Evolutionary conservation across 2,329 filamentous ascomycete species (phyloP).

Genomic region (Dryadomyces sulphureus): DNA sequence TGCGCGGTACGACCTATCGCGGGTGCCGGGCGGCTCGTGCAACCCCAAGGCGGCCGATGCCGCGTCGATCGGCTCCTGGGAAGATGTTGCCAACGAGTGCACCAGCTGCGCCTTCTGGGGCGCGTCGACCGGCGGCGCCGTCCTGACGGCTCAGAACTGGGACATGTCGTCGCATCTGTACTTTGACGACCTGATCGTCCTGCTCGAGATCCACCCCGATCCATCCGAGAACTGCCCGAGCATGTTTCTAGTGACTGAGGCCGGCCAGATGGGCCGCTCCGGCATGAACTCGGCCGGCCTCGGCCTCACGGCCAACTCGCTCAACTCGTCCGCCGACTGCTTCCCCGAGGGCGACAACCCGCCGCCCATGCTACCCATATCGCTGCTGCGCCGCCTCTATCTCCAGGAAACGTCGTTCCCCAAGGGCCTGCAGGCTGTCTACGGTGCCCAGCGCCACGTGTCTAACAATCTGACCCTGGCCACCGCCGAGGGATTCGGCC

Average conservation of each 20-base stretch:
- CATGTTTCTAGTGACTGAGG: constrained; percentile 16
- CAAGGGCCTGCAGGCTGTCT: constrained; percentile 7
- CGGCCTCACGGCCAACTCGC: constrained; percentile 15
- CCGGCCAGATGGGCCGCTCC: constrained; percentile 14
- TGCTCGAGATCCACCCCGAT: constrained; percentile 14
- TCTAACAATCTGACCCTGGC: constrained; percentile 15
- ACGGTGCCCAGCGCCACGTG: constrained; percentile 12
- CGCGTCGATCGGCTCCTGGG: neutral
- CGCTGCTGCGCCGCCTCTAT: constrained; percentile 12
- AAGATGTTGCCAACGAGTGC: constrained; percentile 7
- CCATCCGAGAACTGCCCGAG: constrained; percentile 9
- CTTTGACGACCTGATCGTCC: constrained; percentile 13
- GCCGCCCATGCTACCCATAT: constrained; percentile 12
- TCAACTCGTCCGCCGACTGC: constrained; percentile 14
- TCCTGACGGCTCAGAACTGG: constrained; percentile 10
- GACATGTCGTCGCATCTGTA: constrained; percentile 11
- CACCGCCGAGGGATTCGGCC: constrained; percentile 10
- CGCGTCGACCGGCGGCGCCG: constrained; percentile 4
- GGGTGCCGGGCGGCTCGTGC: neutral
- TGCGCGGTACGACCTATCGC: constrained; percentile 13
- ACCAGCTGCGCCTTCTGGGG: constrained; percentile 9
- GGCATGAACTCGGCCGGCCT: constrained; percentile 17
- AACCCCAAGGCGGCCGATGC: constrained; percentile 1
- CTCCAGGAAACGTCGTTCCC: constrained; percentile 12
- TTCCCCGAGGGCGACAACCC: constrained; percentile 7